Conservation (phyloP, 2,329 filamentous ascomycete species). For the Chrysoporthe cubensis region DNA sequence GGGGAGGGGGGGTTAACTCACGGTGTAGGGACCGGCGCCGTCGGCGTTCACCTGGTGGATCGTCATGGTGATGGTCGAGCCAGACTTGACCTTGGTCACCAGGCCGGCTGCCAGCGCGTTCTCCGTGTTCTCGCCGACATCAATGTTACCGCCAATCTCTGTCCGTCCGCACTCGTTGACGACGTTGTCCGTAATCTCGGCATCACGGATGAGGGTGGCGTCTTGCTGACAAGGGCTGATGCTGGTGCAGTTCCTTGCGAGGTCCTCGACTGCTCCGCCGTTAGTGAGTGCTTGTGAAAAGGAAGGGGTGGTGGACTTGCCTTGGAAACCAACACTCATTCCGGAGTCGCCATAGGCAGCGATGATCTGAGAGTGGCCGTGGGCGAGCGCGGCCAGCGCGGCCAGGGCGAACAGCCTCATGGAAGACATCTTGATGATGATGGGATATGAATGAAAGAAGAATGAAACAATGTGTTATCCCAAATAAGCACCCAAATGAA, state of each 20-base stretch:
- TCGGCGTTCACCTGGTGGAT: conserved; percentile 55
- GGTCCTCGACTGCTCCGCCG: conserved; percentile 48
- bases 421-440: conserved; percentile 42
- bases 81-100: conserved; percentile 52
- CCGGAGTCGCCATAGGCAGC: conserved; percentile 49
- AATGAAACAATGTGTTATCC: conserved; percentile 29
- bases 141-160: conserved; percentile 60
- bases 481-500: conserved; percentile 31
- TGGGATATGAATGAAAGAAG: conserved; percentile 32
- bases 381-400: conserved; percentile 41
- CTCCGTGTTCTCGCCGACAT: conserved; percentile 58
- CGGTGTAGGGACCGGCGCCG: conserved; percentile 52
- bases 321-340: conserved; percentile 53
- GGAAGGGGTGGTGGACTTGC: conserved; percentile 34
- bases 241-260: conserved; percentile 65
- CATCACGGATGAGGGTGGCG: conserved; percentile 64
- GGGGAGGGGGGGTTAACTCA: neutral
- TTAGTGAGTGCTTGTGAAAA: neutral
- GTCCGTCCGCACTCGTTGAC: conserved; percentile 68
- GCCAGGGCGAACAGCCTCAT: conserved; percentile 40
- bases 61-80: conserved; percentile 47
- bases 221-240: conserved; percentile 71
- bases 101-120: conserved; percentile 48
- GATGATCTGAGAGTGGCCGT: conserved; percentile 52
- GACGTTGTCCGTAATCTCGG: conserved; percentile 54